A percentile compares a stretch with the other conserved stretches of the same genome.
Evolutionary conservation across 495 filamentous ascomycete species (phyloP).

Genomic region (Aspergillus wentii): DNA sequence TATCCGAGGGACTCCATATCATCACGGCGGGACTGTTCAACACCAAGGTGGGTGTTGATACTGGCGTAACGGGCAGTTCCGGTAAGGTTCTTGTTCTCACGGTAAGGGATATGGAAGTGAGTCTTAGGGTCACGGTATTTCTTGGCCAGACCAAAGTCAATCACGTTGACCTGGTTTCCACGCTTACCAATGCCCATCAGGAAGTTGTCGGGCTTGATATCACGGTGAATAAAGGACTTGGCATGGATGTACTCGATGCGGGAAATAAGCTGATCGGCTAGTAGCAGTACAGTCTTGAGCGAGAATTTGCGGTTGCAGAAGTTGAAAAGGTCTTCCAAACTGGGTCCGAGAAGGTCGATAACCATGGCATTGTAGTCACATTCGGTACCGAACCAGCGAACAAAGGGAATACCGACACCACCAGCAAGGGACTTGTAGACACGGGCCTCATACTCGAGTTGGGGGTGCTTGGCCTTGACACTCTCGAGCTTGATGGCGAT

Average conservation of each 20-base stretch:
- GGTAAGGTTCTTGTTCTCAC: slow-evolving; percentile 99
- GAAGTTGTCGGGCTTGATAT: slow-evolving; percentile 99
- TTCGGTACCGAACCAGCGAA: slow-evolving; percentile 99
- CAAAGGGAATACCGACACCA: slow-evolving; percentile 97
- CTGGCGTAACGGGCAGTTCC: slow-evolving; percentile 98
- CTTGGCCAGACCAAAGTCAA: slow-evolving; percentile 99
- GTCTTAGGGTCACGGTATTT: slow-evolving; percentile 99
- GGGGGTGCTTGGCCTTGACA: slow-evolving; percentile 99
- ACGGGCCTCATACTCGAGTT: slow-evolving; percentile 98
- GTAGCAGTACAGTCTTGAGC: slow-evolving; percentile 95
- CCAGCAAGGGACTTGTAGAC: slow-evolving; percentile 99
- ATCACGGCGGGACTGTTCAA: slow-evolving; percentile 98
- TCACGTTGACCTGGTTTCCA: slow-evolving; percentile 99
- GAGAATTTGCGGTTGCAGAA: slow-evolving; percentile 99
- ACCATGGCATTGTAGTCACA: slow-evolving; percentile 99
- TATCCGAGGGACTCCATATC: slow-evolving; percentile 99
- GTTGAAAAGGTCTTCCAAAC: slow-evolving; percentile 99
- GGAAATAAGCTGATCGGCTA: slow-evolving; percentile 98
- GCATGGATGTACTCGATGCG: slow-evolving; percentile 99
- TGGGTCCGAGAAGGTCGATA: slow-evolving; percentile 93
- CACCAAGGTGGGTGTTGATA: slow-evolving; percentile 98
- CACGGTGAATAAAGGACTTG: slow-evolving; percentile 99
- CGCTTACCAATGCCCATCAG: slow-evolving; percentile 99
- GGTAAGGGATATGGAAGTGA: slow-evolving; percentile 99
- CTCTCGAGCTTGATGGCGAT: slow-evolving; percentile 99